Evolutionary conservation across 352 stramenopile genomes (phyloP).

Genomic region (Blastocystis sp.): DNA sequence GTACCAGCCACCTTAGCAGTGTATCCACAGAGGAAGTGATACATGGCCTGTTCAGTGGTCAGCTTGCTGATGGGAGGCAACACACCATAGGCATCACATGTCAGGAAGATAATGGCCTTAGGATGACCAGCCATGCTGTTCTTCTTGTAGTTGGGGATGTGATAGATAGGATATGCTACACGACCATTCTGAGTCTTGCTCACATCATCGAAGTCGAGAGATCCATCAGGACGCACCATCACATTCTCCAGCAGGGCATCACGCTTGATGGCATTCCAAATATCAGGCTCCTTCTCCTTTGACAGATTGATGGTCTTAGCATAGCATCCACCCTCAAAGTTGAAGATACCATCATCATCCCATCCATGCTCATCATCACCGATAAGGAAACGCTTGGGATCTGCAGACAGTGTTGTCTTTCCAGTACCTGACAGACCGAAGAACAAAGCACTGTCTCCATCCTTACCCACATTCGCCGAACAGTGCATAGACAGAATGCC

Average conservation of each 20-base stretch:
- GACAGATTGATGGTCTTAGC: conserved; percentile 97
- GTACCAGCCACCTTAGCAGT: conserved; percentile 97
- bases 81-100: conserved; percentile 94
- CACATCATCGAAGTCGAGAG: conserved; percentile 90
- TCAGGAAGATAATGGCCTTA: conserved; percentile 94
- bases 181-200: conserved; percentile 95
- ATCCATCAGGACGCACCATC: conserved; percentile 76
- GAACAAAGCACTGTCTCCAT: conserved; percentile 91
- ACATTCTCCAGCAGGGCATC: conserved; percentile 96
- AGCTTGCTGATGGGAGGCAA: conserved; percentile 91
- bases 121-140: conserved; percentile 86
- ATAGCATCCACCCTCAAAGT: conserved; percentile 98
- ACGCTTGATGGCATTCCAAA: conserved; percentile 92
- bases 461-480: conserved; percentile 92
- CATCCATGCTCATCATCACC: conserved; percentile 95
- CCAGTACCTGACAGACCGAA: conserved; percentile 89
- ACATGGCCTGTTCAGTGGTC: conserved; percentile 86
- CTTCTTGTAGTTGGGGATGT: conserved; percentile 90
- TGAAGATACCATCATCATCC: conserved; percentile 92
- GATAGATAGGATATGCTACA: conserved; percentile 98
- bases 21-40: conserved; percentile 96
- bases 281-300: conserved; percentile 92
- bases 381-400: conserved; percentile 85
- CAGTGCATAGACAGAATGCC: conserved; percentile 96
- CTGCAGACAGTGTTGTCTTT: conserved; percentile 83